Base-by-base conservation (phyloP, 2,329 filamentous ascomycete species). In the Aspergillus sp. region DNA sequence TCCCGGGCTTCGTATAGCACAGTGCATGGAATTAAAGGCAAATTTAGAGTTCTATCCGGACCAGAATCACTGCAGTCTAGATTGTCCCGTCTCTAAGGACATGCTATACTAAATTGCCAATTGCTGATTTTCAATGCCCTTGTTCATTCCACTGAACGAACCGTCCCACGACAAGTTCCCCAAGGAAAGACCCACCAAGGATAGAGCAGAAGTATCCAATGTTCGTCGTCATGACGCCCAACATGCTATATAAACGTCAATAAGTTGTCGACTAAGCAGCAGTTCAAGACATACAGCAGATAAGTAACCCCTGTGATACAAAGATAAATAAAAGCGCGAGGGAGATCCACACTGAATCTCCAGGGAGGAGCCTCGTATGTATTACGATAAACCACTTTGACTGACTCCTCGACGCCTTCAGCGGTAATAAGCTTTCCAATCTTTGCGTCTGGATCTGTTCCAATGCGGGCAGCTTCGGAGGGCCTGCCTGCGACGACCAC, bases 201-300 rank as follows among this genome's bases (percentile, higher is more conserved):
- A 93, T 83, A 0, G 89, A 92, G 54, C 91, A 75, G 72, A 93
- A 93, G 71, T 95, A 95, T 12, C 90, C 91, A 15, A 93, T 83
- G 66, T 95, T 95, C 79, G 91, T 85, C 1, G 90, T 93, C 91
- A 95, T 96, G 70, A 96, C 89, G 13, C 89, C 90, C 76, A 96
- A 78, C 92, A 96, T 96, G 58, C 92, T 96, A 12, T n/a, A 30
- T 8, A 30, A 9, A 30, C 1, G 9, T 30, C 11, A 30, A 30
- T 30, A 9, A 30, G 26, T 11, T 30, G 26, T 30, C 9, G 11
- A 30, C 26, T 11, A 30, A 30, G 26, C 9, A 30, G 3, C 26
- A 30, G 26, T 30, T 30, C 8, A 11, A 30, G 26, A 86, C 90
- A 83, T 78, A 96, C 92, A 96, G 85, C 32, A 96, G 78, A 76